Percentiles rank a stretch among this genome's conserved stretches.
These are phyloP conservation scores for Tricholoma furcatifolium DNA, from an alignment of 768 basidiomycete species.

Conservation along the genomic window DNA sequence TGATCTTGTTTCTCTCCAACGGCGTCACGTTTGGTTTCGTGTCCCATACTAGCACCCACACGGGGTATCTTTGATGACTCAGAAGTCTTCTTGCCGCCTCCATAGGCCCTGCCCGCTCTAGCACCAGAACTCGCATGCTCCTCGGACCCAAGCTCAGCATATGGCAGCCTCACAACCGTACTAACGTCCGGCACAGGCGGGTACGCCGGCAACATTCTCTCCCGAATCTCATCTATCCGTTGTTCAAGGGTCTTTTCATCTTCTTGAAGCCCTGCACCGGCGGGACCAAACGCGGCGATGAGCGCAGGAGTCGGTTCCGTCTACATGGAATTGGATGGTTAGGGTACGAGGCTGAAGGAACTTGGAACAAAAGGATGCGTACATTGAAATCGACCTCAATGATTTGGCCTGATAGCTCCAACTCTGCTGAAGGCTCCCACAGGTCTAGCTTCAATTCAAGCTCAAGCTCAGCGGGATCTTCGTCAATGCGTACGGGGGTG, in stretches of 20 bases:
- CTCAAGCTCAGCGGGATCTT: too few species aligned
- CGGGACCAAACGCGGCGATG: conserved; percentile 19
- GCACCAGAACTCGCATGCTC: too few species aligned
- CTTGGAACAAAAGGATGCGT: neutral
- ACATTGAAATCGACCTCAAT: too few species aligned
- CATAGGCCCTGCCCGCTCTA: too few species aligned
- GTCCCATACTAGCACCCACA: neutral
- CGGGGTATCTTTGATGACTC: conserved; percentile 5
- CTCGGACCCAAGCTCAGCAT: neutral
- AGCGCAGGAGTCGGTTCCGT: conserved; percentile 19
- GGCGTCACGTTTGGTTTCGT: neutral
- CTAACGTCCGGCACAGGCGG: conserved; percentile 22
- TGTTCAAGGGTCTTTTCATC: conserved; percentile 14
- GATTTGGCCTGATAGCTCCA: too few species aligned
- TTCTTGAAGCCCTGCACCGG: neutral
- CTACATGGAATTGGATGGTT: conserved; percentile 6
- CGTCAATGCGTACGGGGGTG: too few species aligned
- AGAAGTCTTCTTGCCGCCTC: neutral
- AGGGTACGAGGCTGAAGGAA: conserved; percentile 17
- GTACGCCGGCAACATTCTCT: conserved; percentile 24
- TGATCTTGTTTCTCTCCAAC: neutral
- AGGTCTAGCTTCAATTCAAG: too few species aligned
- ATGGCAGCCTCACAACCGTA: conserved; percentile 3
- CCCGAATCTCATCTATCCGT: conserved; percentile 28
- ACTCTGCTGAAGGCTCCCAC: too few species aligned